Evolutionary conservation across 257 asterid species (phyloP).

Genomic region (Salvia splendens): DNA sequence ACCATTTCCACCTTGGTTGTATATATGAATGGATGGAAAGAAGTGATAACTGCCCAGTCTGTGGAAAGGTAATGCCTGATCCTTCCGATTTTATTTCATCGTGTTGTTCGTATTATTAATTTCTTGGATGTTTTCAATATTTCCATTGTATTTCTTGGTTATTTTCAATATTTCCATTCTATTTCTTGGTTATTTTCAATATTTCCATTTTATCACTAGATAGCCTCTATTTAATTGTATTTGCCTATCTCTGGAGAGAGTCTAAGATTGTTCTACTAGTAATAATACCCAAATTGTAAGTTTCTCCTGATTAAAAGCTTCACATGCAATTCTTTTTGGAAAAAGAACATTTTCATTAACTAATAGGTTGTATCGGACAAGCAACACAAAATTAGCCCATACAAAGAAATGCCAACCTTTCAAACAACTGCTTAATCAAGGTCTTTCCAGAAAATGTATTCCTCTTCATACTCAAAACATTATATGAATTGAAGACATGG

Average conservation of each 20-base stretch:
- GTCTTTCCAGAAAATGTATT: too few species aligned
- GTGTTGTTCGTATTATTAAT: background rate
- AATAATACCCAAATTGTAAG: background rate
- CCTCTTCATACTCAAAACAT: too few species aligned
- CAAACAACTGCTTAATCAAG: too few species aligned
- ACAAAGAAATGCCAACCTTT: too few species aligned
- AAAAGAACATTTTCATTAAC: too few species aligned
- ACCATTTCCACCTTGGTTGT: conserved; percentile 75
- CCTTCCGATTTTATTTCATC: background rate
- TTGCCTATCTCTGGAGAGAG: conserved; percentile 1
- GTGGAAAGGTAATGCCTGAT: conserved; percentile 51
- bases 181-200: background rate
- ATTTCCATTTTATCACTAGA: background rate
- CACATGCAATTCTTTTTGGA: background rate
- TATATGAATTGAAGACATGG: too few species aligned
- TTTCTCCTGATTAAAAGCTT: background rate
- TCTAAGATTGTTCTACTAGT: background rate
- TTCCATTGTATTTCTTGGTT: background rate
- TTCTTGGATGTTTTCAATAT: conserved; percentile 13
- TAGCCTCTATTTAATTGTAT: background rate
- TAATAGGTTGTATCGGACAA: too few species aligned
- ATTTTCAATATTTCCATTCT: background rate
- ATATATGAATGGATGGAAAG: conserved; percentile 77
- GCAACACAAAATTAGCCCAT: too few species aligned
- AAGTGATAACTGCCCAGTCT: conserved; percentile 68